Evolutionary conservation across 2,329 filamentous ascomycete genomes (phyloP).

Genomic region (Exophiala viscosa): DNA sequence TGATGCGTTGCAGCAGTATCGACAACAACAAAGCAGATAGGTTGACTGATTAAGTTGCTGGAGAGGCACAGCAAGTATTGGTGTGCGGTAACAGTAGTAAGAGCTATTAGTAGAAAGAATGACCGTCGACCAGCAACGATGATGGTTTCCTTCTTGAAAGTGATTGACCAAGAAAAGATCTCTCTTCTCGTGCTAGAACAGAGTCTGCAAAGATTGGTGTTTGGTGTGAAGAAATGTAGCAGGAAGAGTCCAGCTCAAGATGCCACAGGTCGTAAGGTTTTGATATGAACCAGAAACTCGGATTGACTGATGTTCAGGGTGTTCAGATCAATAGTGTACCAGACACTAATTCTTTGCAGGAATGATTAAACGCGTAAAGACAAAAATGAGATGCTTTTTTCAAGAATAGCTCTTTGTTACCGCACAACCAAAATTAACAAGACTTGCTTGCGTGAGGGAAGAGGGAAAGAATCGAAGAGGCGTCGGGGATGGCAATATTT

Average conservation of each 20-base stretch:
- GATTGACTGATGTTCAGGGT: conserved; percentile 3
- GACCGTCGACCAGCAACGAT: conserved; percentile 27
- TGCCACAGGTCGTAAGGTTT: conserved; percentile 14
- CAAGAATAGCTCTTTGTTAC: conserved; percentile 27
- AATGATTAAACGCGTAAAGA: conserved; percentile 9
- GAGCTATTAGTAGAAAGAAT: conserved; percentile 26
- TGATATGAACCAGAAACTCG: conserved; percentile 3
- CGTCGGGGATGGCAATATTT: conserved; percentile 28
- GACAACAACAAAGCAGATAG: conserved; percentile 11
- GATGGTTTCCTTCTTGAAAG: conserved; percentile 17
- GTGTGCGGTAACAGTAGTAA: conserved; percentile 11
- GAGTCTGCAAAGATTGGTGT: conserved; percentile 20
- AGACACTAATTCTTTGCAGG: conserved; percentile 23
- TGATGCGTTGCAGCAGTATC: conserved; percentile 4
- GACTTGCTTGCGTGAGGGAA: conserved; percentile 29
- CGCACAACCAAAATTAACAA: conserved; percentile 29
- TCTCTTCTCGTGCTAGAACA: conserved; percentile 8
- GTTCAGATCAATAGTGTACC: conserved; percentile 23
- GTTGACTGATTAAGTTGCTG: conserved; percentile 15
- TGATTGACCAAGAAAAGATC: conserved; percentile 13
- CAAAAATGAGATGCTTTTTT: conserved; percentile 17
- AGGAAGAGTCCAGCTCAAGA: conserved; percentile 22
- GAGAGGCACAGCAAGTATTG: conserved; percentile 21
- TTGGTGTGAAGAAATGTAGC: conserved; percentile 9
- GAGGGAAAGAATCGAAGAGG: conserved; percentile 15